A percentile compares a stretch with the other conserved stretches of the same genome.
Evolutionary conservation across 1,139 yeast species (phyloP).

Genomic region (Suhomyces kunorum): DNA sequence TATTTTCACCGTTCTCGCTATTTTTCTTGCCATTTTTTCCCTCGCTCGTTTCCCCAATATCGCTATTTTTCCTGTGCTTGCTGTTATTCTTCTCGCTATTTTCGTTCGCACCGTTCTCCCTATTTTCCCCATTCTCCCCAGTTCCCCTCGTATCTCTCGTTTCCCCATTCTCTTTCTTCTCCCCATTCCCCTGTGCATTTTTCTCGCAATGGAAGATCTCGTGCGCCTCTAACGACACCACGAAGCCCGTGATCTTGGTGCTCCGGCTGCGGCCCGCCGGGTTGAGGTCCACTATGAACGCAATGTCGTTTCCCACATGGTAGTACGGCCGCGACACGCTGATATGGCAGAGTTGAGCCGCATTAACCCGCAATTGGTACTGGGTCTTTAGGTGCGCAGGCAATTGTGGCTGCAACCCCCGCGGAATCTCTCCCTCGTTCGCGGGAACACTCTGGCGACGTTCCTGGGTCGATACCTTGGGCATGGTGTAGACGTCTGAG

Average conservation of each 20-base stretch:
- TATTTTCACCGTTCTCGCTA: too few relatives aligned
- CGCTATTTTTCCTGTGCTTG: too few relatives aligned
- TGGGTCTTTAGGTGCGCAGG: constrained; percentile 38
- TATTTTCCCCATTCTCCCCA: too few relatives aligned
- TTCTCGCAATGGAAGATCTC: constrained; percentile 32
- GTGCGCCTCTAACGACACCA: constrained; percentile 43
- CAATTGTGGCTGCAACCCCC: constrained; percentile 28
- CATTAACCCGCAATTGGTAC: constrained; percentile 41
- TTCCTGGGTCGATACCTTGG: constrained; percentile 35
- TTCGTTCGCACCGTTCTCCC: too few relatives aligned
- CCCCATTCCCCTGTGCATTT: too few relatives aligned
- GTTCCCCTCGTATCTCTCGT: too few relatives aligned
- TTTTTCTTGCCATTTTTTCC: too few relatives aligned
- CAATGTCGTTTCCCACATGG: constrained; percentile 52
- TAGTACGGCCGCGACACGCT: constrained; percentile 45
- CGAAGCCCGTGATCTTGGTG: constrained; percentile 36
- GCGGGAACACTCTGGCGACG: constrained; percentile 29
- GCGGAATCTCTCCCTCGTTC: constrained; percentile 18
- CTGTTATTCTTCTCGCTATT: too few relatives aligned
- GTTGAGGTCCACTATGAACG: constrained; percentile 30
- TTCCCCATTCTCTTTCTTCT: too few relatives aligned
- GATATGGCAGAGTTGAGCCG: constrained; percentile 35
- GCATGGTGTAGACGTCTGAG: constrained; percentile 38
- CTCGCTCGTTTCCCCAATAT: too few relatives aligned
- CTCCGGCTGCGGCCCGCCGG: constrained; percentile 18